Conservation (phyloP, 345 rosid genomes). For the Diplotaxis tenuifolia region DNA sequence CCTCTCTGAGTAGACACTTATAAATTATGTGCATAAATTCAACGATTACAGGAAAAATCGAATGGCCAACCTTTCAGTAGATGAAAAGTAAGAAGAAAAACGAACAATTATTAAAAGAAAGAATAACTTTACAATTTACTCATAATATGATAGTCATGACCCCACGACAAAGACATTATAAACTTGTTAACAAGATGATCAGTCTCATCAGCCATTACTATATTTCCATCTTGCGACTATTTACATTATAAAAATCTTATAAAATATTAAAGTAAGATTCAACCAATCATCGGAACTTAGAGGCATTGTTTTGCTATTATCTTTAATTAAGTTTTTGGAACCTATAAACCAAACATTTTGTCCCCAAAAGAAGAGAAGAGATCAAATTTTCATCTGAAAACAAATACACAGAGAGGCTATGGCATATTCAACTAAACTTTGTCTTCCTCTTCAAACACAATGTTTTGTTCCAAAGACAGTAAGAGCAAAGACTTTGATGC, state of each 20-base stretch:
- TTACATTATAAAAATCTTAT: background rate
- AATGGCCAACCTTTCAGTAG: conserved; percentile 4
- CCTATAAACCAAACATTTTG: conserved; percentile 33
- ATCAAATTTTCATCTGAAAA: conserved; percentile 23
- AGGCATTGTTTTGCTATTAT: background rate
- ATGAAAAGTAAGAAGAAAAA: background rate
- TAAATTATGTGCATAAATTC: conserved; percentile 3
- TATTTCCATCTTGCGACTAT: conserved; percentile 24
- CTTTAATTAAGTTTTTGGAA: background rate
- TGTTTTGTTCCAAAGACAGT: conserved; percentile 30
- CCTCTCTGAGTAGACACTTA: conserved; percentile 1
- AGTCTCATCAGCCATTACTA: conserved; percentile 15
- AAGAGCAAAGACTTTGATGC: conserved; percentile 40
- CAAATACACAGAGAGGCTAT: conserved; percentile 17
- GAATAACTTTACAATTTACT: background rate
- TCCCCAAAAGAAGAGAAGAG: conserved; percentile 32
- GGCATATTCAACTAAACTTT: conserved; percentile 44
- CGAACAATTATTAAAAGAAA: background rate
- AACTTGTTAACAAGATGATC: conserved; percentile 3
- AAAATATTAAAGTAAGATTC: conserved; percentile 16
- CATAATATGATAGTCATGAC: conserved; percentile 2
- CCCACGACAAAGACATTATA: conserved; percentile 27
- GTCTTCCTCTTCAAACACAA: conserved; percentile 32
- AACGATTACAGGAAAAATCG: conserved; percentile 9
- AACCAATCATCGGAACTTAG: conserved; percentile 20